Percentiles rank a stretch among this genome's conserved stretches.
phyloP scores from a whole-genome alignment of 2,329 filamentous ascomycete genomes.

The Stachybotrys elegans region DNA sequence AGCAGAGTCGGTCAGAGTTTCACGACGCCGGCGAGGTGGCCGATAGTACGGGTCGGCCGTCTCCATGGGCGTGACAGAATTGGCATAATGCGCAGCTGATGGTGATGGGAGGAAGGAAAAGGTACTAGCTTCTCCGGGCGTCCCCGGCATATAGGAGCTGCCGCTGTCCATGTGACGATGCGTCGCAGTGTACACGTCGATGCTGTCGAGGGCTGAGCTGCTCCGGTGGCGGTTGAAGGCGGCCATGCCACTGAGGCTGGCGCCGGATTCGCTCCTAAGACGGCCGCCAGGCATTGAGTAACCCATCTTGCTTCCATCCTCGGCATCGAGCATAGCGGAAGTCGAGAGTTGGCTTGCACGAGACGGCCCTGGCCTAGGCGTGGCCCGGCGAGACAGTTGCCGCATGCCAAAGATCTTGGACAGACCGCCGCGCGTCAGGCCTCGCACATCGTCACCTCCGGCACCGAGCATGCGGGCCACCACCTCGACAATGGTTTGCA shows the following conservation, averaged over 20 bases:
- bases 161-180: conserved; percentile 50
- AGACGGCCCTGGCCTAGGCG: conserved; percentile 57
- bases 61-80: conserved; percentile 42
- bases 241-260: conserved; percentile 49
- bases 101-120: conserved; percentile 67
- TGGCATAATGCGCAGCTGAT: conserved; percentile 41
- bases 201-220: conserved; percentile 50
- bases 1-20: conserved; percentile 44
- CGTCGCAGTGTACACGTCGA: conserved; percentile 39
- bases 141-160: conserved; percentile 67
- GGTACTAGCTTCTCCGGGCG: conserved; percentile 63
- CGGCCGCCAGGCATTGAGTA: conserved; percentile 50
- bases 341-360: conserved; percentile 80
- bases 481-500: conserved; percentile 89
- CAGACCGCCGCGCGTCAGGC: conserved; percentile 73
- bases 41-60: conserved; percentile 80
- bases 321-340: conserved; percentile 70
- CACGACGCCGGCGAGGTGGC: conserved; percentile 67
- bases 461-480: conserved; percentile 76
- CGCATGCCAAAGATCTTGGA: conserved; percentile 89
- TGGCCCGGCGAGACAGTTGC: conserved; percentile 71
- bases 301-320: conserved; percentile 59
- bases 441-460: conserved; percentile 67
- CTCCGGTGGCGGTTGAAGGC: conserved; percentile 41
- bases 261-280: conserved; percentile 56